These are phyloP conservation scores for Cercospora beticola DNA, from an alignment of 2,329 filamentous ascomycete genomes.

Conservation along the genomic window DNA sequence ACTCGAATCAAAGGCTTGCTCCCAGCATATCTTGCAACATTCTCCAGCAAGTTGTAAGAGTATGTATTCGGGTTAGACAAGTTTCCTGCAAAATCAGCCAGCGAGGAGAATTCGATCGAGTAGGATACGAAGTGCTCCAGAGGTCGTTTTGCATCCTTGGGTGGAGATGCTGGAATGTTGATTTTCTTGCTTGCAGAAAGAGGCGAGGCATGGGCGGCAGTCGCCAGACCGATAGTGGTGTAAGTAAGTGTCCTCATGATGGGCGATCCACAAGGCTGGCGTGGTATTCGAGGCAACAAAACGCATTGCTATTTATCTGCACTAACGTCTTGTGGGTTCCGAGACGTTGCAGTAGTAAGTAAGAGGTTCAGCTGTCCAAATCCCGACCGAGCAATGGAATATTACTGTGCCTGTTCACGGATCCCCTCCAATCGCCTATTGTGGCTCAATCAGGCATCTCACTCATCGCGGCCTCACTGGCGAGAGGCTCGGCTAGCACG, in stretches of 20 bases:
- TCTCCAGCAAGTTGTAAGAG: conserved; percentile 60
- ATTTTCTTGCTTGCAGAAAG: neutral
- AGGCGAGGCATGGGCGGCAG: neutral
- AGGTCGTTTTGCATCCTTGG: conserved; percentile 32
- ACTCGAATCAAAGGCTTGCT: conserved; percentile 61
- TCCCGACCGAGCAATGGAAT: neutral
- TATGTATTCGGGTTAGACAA: conserved; percentile 57
- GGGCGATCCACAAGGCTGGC: neutral
- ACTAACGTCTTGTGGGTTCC: neutral
- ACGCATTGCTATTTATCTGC: neutral
- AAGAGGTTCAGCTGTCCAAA: neutral
- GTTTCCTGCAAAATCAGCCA: conserved; percentile 57
- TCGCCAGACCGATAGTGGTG: neutral
- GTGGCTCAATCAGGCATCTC: neutral
- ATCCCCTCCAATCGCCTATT: neutral
- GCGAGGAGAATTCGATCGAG: conserved; percentile 54
- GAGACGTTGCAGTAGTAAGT: neutral
- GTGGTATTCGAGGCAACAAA: neutral
- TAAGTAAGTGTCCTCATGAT: neutral
- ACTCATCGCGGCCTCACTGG: neutral
- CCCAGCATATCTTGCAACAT: conserved; percentile 54
- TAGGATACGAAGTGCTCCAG: conserved; percentile 52
- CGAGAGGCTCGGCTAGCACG: neutral
- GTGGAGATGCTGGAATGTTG: conserved; percentile 47
- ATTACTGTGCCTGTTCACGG: neutral